These are phyloP conservation scores for Tetrahymena borealis DNA, from an alignment of 73 alveolate genomes.

Conservation along the genomic window DNA sequence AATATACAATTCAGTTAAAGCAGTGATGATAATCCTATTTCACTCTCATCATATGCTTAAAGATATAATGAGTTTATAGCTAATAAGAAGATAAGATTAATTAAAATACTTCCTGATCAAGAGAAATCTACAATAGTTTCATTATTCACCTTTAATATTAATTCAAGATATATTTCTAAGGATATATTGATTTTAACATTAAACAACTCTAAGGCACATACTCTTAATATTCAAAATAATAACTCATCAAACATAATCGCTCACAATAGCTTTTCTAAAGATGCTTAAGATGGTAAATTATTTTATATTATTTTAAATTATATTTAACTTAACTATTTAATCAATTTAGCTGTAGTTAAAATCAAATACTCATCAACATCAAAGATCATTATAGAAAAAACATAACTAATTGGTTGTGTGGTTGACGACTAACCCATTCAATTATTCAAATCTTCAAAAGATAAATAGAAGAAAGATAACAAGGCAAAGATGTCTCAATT, in stretches of 20 bases:
- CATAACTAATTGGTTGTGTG: neutral
- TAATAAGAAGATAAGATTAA: neutral
- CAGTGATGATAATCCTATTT: neutral
- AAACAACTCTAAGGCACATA: neutral
- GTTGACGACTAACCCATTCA: neutral
- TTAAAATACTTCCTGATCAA: neutral
- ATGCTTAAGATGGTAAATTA: neutral
- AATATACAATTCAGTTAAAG: neutral
- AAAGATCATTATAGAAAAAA: neutral
- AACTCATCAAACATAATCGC: neutral
- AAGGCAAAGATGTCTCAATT: neutral
- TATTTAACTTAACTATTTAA: neutral
- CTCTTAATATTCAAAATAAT: neutral
- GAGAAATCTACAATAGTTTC: neutral
- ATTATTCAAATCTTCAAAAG: neutral
- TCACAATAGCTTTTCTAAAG: neutral
- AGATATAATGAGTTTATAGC: neutral
- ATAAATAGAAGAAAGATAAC: neutral
- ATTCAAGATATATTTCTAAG: neutral
- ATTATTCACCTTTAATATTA: neutral
- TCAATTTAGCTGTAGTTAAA: neutral
- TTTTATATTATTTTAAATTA: neutral
- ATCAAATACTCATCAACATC: neutral
- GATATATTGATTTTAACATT: neutral
- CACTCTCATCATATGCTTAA: neutral